A percentile compares a stretch with the other conserved stretches of the same genome.
phyloP scores from a whole-genome alignment of 1,139 yeast species.

The Kodamaea sp. region DNA sequence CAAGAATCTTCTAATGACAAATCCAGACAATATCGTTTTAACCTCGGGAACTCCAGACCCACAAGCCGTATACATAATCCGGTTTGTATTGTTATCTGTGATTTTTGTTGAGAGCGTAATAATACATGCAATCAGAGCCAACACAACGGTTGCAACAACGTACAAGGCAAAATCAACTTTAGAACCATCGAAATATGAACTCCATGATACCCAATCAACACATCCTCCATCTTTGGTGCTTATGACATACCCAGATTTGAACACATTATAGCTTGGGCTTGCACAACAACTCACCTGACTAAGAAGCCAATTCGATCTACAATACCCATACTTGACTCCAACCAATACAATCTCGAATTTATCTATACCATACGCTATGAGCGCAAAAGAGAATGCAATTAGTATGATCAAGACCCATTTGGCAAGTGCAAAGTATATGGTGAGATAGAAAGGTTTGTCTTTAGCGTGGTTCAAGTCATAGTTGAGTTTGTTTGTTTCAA shows the following conservation, averaged over 20 bases:
- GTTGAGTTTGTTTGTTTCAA: slow-evolving; percentile 45
- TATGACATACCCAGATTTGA: slow-evolving; percentile 21
- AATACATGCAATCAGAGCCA: slow-evolving; percentile 47
- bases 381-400: slow-evolving; percentile 47
- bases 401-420: slow-evolving; percentile 51
- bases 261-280: slow-evolving; percentile 15
- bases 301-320: slow-evolving; percentile 44
- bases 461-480: slow-evolving; percentile 31
- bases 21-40: slow-evolving; percentile 53
- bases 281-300: slow-evolving; percentile 47
- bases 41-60: slow-evolving; percentile 71
- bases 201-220: slow-evolving; percentile 49
- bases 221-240: slow-evolving; percentile 20
- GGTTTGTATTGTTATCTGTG: slow-evolving; percentile 14
- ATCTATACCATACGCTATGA: slow-evolving; percentile 53
- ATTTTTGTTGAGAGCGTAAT: slow-evolving; percentile 50
- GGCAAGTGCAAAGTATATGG: slow-evolving; percentile 26
- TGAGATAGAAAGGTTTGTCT: slow-evolving; percentile 18
- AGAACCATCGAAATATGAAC: slow-evolving; percentile 22
- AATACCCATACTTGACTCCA: slow-evolving; percentile 55
- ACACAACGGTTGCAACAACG: slow-evolving; percentile 34
- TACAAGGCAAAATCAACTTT: slow-evolving; percentile 39
- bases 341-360: slow-evolving; percentile 48
- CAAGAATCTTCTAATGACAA: slow-evolving; percentile 51
- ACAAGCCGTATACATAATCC: slow-evolving; percentile 50